Evolutionary conservation across 306 rosid genomes (phyloP).

Genomic region (Sesbania bispinosa): DNA sequence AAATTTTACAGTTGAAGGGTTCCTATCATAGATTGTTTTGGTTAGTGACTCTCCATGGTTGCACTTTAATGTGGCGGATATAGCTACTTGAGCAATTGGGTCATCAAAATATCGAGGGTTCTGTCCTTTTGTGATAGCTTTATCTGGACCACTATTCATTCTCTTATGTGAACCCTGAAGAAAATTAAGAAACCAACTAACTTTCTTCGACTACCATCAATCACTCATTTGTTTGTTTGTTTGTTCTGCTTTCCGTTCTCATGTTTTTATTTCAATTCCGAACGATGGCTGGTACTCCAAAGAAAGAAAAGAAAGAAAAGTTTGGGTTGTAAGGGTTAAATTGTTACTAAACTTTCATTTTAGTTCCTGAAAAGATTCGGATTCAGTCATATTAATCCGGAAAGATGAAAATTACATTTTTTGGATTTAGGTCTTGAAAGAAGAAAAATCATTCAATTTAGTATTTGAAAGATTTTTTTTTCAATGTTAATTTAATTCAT

Average conservation of each 20-base stretch:
- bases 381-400: too few relatives aligned
- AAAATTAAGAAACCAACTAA: background rate
- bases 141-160: slow-evolving; percentile 3
- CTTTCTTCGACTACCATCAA: background rate
- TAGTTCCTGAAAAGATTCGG: too few relatives aligned
- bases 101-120: background rate
- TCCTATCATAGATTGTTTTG: background rate
- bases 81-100: background rate
- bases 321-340: too few relatives aligned
- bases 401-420: too few relatives aligned
- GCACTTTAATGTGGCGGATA: slow-evolving; percentile 12
- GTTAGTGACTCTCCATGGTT: background rate
- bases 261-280: background rate
- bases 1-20: background rate
- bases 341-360: too few relatives aligned
- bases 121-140: background rate
- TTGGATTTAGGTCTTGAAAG: too few relatives aligned
- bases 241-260: background rate
- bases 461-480: too few relatives aligned
- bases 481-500: too few relatives aligned
- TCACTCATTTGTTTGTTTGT: background rate
- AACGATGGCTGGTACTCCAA: too few relatives aligned
- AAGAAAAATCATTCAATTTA: too few relatives aligned
- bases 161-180: background rate
- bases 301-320: too few relatives aligned